Evolutionary conservation across 2,329 filamentous ascomycete species (phyloP), one percentile per base, ranked within the genome.

Genomic region (Monosporascus sp.): DNA sequence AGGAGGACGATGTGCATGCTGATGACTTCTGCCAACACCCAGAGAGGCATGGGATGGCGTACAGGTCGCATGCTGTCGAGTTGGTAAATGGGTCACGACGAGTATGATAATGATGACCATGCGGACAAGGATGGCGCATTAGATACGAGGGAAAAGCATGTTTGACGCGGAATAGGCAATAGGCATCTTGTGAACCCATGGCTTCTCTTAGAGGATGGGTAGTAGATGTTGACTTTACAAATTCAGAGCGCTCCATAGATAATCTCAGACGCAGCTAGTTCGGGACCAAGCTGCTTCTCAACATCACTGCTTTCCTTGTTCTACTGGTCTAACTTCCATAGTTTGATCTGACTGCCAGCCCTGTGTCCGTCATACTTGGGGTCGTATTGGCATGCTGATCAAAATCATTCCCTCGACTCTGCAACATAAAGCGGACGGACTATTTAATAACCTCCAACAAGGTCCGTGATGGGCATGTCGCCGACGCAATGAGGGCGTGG

Each of bases 1-100:
- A 55, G 93, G 92, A 56, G 73, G 14, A 22, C 17, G 14, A n/a
- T 17, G n/a, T n/a, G 42, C 65, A 58, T 72, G 64, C 62, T 70
- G 31, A 55, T 47, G 20, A 9, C 38, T 22, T 25, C 27, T 20
- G 24, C 14, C 24, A 14, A 27, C 14, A 46, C 22, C 22, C 8
- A 42, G 22, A 18, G 39, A 11, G 9, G 39, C 39, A 20, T 20
- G 18, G 14, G 6, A 24, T 14, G 18, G 9, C 24, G 22, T 38
- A 37, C 24, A 25, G 7, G 24, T 22, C 14, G 31, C 24, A 36
- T 18, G 22, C 46, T 14, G 46, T 34, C 25, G 17, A 24, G 20
- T 15, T 24, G 41, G 42, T n/a, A 8, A 2, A n/a, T 17, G 22
- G 42, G 24, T 18, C 20, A 46, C 17, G 14, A 25, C 42, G 22